Evolutionary conservation across 805 yeast genomes (phyloP).

Genomic region (Yamadazyma nakazawae): DNA sequence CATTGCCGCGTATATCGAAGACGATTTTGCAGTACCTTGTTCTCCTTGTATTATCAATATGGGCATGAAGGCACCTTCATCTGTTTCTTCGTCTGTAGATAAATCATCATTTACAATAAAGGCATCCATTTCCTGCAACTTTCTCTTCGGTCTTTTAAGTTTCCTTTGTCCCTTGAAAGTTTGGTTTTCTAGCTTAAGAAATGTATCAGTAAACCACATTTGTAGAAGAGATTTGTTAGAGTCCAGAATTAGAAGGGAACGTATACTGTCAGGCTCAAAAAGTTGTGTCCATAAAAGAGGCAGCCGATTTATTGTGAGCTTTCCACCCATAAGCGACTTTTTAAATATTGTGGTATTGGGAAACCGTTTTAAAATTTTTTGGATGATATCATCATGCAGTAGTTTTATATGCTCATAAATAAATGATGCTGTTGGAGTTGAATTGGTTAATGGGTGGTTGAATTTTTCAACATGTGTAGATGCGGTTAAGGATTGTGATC

Average conservation of each 20-base stretch:
- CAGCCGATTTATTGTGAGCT: neutral
- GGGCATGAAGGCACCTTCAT: conserved; percentile 51
- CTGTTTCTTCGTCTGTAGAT: conserved; percentile 21
- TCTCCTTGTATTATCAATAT: conserved; percentile 67
- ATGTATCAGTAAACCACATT: conserved; percentile 42
- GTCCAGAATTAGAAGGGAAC: conserved; percentile 32
- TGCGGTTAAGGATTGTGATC: neutral
- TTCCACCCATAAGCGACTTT: neutral
- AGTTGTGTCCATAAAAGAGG: conserved; percentile 37
- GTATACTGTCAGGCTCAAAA: conserved; percentile 38
- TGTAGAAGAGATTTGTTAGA: conserved; percentile 21
- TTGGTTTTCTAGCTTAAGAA: conserved; percentile 28
- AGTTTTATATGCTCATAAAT: neutral
- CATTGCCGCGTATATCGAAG: conserved; percentile 66
- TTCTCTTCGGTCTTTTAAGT: conserved; percentile 22
- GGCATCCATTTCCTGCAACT: conserved; percentile 17
- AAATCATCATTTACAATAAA: conserved; percentile 39
- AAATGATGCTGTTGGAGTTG: neutral
- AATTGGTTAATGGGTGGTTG: neutral
- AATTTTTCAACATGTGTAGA: neutral
- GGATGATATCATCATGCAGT: neutral
- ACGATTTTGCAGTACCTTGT: conserved; percentile 74
- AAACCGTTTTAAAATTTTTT: neutral
- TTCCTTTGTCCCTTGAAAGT: conserved; percentile 32
- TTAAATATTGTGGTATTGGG: neutral